Conservation (phyloP, 202 grass and related monocot genomes). For the Setaria italica region DNA sequence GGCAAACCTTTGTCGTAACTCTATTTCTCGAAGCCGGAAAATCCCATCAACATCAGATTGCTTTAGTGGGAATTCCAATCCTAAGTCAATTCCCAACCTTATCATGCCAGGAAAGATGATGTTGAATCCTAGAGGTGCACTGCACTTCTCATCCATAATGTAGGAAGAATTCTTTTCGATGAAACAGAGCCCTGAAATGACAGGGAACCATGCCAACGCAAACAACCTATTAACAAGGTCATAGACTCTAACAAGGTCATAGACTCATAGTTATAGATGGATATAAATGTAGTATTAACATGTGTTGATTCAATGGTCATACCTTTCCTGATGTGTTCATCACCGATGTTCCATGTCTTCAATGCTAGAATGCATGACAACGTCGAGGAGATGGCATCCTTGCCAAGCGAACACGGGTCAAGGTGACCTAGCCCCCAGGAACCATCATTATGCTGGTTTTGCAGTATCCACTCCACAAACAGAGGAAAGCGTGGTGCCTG, state of each 20-base stretch:
- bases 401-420: constrained; percentile 19
- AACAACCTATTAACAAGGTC: no score
- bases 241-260: no score
- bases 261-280: no score
- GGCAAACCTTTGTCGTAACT: constrained; percentile 47
- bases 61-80: constrained; percentile 37
- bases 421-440: constrained; percentile 48
- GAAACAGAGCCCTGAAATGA: constrained; percentile 48
- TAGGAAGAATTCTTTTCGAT: constrained; percentile 38
- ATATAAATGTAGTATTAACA: not conserved
- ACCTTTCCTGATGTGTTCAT: constrained; percentile 63
- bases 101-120: constrained; percentile 58
- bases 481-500: constrained; percentile 36
- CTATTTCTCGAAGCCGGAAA: constrained; percentile 37
- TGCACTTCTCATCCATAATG: constrained; percentile 43
- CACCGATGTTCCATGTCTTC: constrained; percentile 47
- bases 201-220: not conserved
- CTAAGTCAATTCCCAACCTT: constrained; percentile 45
- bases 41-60: constrained; percentile 35
- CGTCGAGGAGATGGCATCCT: constrained; percentile 56
- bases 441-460: constrained; percentile 56
- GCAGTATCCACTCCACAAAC: constrained; percentile 59
- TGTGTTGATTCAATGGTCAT: not conserved
- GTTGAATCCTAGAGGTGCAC: constrained; percentile 53
- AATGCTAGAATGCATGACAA: constrained; percentile 55